Percentiles rank a stretch among this genome's conserved stretches.
Evolutionary conservation across 2,329 filamentous ascomycete species (phyloP).

Genomic region (Fusarium tuaranense): DNA sequence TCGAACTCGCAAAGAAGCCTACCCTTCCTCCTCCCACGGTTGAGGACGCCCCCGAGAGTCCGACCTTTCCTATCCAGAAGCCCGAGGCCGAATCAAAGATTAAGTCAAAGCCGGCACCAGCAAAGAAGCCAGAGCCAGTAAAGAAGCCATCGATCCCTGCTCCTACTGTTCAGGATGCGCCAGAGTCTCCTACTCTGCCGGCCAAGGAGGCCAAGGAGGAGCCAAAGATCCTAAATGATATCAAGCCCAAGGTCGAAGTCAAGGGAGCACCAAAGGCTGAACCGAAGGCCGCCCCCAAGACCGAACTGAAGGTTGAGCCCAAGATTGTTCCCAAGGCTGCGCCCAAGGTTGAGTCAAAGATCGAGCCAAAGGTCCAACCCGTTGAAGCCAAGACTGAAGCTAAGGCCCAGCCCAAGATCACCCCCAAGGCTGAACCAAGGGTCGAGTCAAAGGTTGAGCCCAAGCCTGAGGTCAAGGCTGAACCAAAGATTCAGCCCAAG

Average conservation of each 20-base stretch:
- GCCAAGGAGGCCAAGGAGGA: not conserved
- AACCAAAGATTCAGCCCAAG: too few relatives aligned
- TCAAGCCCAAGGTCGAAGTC: not conserved
- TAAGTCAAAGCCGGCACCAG: not conserved
- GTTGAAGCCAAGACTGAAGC: not conserved
- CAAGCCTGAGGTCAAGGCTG: not conserved
- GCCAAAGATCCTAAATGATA: not conserved
- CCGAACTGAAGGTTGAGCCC: not conserved
- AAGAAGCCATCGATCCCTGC: slow-evolving; percentile 6
- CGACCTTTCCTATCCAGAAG: not conserved
- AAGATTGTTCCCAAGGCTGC: not conserved
- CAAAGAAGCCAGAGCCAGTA: not conserved
- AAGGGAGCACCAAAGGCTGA: not conserved
- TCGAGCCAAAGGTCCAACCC: not conserved
- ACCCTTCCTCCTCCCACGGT: slow-evolving; percentile 1
- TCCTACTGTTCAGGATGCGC: not conserved
- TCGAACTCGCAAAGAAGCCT: not conserved
- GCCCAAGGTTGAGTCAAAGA: not conserved
- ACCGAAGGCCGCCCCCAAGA: not conserved
- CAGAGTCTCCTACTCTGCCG: slow-evolving; percentile 2
- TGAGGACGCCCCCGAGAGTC: not conserved
- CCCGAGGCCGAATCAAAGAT: not conserved
- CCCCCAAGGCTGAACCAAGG: not conserved
- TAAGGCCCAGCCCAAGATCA: not conserved
- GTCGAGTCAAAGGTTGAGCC: not conserved